Conservation (phyloP, 2,329 filamentous ascomycete species). For the Hymenoscyphus fructigenus region DNA sequence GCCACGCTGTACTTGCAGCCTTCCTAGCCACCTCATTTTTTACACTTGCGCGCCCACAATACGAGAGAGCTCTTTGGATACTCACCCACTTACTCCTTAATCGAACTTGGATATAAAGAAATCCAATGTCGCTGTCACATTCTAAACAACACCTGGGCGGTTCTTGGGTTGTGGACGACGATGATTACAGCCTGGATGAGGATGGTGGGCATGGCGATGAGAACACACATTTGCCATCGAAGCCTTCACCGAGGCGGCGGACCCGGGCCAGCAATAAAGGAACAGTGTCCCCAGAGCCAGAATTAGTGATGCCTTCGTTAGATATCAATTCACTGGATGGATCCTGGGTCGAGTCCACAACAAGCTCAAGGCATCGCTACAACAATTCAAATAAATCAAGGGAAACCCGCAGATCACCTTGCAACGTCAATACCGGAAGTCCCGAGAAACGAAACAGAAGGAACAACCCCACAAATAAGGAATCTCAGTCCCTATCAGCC, state of each 20-base stretch:
- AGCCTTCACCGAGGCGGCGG: conserved; percentile 22
- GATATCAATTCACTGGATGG: conserved; percentile 33
- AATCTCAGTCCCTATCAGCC: not conserved
- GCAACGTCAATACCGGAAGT: conserved; percentile 19
- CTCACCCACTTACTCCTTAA: not conserved
- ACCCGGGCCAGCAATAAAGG: conserved; percentile 16
- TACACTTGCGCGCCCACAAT: no score
- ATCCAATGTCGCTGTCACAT: conserved; percentile 25
- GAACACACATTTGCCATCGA: not conserved
- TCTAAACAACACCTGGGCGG: conserved; percentile 30
- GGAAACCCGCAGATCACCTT: conserved; percentile 21
- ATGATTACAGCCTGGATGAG: conserved; percentile 24
- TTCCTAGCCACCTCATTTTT: no score
- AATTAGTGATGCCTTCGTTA: conserved; percentile 37
- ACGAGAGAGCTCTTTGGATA: not conserved
- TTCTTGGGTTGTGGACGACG: conserved; percentile 36
- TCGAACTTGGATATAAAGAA: not conserved
- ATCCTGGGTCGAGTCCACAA: conserved; percentile 31
- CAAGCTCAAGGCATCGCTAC: conserved; percentile 20
- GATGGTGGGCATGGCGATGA: conserved; percentile 19
- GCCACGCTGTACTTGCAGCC: no score
- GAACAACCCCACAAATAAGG: conserved; percentile 8
- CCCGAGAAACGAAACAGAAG: conserved; percentile 26
- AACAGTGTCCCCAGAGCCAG: conserved; percentile 34
- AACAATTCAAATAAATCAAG: conserved; percentile 13